Evolutionary conservation across 805 yeast species (phyloP), one percentile per base, ranked within the genome.

Genomic region (Groenewaldozyma tartarivorans): DNA sequence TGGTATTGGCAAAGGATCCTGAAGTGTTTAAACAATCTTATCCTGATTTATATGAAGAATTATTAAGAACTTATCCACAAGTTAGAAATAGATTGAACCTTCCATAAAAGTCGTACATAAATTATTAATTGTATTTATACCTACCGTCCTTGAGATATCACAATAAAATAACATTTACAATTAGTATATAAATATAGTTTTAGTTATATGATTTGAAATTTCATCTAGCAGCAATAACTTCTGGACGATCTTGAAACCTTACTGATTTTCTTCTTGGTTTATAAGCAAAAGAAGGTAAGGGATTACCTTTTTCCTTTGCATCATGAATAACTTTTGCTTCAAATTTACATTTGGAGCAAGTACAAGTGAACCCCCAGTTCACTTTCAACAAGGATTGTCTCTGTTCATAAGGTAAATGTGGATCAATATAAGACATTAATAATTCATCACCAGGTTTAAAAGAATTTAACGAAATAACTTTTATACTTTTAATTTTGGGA

Each of bases 1-100:
- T 88, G 35, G 87, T 92, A 0, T 67, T 84, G 53, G 85, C 88
- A 11, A 75, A 77, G 52, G 88, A 85, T 51, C 96, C 96, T 0
- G 94, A 84, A 51, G 76, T 82, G 5, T 80, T 82, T 67, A 77
- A 75, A 55, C 69, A 71, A 63, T 72, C 82, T 35, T 79, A 86
- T 55, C 86, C 94, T 29, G 72, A 72, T 15, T 61, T 75, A 46
- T 81, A 79, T 53, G 77, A 79, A 45, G 77, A 71, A 50, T 69
- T 81, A 20, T 75, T 80, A 51, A 62, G 71, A 47, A 70, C 76
- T 35, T 81, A 81, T 56, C 88, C 88, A 2, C 72, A 77, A 44
- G 87, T 81, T 3, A 67, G 77, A 49, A 68, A 77, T 41, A 78
- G 77, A 51, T 53, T 72, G 19, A 40, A 51, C 33, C 30, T 52